A percentile compares a stretch with the other conserved stretches of the same genome.
These are phyloP conservation scores for Globisporangium splendens DNA, from an alignment of 352 stramenopile genomes.

Conservation along the genomic window DNA sequence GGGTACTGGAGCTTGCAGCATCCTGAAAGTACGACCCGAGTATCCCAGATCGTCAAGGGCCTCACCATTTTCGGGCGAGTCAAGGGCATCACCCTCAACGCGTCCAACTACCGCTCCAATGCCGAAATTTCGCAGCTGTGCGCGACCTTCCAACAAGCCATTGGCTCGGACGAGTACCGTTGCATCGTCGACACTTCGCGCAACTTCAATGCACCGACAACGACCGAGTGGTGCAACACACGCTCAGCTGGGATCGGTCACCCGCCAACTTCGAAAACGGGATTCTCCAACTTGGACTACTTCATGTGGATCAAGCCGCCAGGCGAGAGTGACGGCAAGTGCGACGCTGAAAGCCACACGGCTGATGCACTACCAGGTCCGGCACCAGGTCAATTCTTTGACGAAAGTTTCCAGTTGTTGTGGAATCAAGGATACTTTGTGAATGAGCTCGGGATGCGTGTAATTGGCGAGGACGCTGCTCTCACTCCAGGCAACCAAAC, in stretches of 20 bases:
- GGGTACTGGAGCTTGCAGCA: constrained; percentile 57
- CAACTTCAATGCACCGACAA: constrained; percentile 34
- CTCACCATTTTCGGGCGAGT: constrained; percentile 26
- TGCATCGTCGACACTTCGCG: constrained; percentile 8
- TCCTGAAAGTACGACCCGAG: constrained; percentile 14
- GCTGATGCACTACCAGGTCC: constrained; percentile 48
- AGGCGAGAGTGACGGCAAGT: constrained; percentile 61
- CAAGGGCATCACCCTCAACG: constrained; percentile 75
- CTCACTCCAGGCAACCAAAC: neutral
- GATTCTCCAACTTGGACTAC: constrained; percentile 59
- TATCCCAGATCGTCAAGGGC: constrained; percentile 38
- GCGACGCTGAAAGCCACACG: constrained; percentile 28
- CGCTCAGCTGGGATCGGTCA: constrained; percentile 52
- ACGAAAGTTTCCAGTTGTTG: constrained; percentile 45
- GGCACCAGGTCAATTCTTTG: constrained; percentile 49
- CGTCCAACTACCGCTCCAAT: constrained; percentile 71
- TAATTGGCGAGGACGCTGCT: constrained; percentile 23
- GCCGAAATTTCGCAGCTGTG: constrained; percentile 41
- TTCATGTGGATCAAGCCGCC: constrained; percentile 70
- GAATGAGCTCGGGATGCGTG: constrained; percentile 26
- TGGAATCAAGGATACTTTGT: constrained; percentile 77
- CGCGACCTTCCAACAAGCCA: constrained; percentile 46
- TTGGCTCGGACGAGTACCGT: constrained; percentile 13
- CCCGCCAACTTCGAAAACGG: constrained; percentile 45
- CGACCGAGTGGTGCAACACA: constrained; percentile 68